Evolutionary conservation across 2,329 filamentous ascomycete genomes (phyloP), one percentile per base, ranked within the genome.

Genomic region (Alternaria burnsii): DNA sequence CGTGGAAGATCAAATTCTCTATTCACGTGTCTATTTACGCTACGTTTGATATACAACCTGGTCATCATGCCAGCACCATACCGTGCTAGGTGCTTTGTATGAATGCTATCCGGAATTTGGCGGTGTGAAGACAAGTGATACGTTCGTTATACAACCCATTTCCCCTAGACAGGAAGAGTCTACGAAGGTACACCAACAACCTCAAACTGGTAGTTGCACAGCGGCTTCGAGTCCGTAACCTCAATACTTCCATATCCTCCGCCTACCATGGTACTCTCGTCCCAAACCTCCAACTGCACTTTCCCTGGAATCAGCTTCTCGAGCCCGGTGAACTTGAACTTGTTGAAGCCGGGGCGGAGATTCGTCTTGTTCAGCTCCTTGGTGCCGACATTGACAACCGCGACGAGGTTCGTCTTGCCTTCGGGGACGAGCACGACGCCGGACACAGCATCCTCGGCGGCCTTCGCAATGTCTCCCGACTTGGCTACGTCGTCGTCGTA

Each of bases 401-500:
- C 68, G n/a, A 67, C 58, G 3, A 72, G 58, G 11, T 58, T 59
- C 6, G 50, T 61, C 30, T 66, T 58, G 36, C 63, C 69, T 52
- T 63, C 55, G 3, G 61, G 43, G 4, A 65, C 62, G 5, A 67
- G 52, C 6, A 69, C n/a, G n/a, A 71, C 54, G 20, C 55, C 61
- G 5, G 44, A 62, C 4, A 68, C 61, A 3, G 52, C 56, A 14
- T 68, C 63, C 16, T 68, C 61, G 14, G 54, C 63, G 38, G 48
- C 58, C 1, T 14, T 55, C 8, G 40, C 32, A 9, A 67, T 59
- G 24, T 64, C 57, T 4, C 5, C 12, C 9, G 62, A 62, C 34
- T 83, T 2, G 58, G 62, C 2, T 72, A 84, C 55, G 34, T 85
- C 14, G 82, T 82, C 5, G 78, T 80, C 20, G 82, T 82, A 38